A percentile compares a stretch with the other conserved stretches of the same genome.
phyloP scores from a whole-genome alignment of 2,329 filamentous ascomycete species.

The Ophiobolus disseminans region DNA sequence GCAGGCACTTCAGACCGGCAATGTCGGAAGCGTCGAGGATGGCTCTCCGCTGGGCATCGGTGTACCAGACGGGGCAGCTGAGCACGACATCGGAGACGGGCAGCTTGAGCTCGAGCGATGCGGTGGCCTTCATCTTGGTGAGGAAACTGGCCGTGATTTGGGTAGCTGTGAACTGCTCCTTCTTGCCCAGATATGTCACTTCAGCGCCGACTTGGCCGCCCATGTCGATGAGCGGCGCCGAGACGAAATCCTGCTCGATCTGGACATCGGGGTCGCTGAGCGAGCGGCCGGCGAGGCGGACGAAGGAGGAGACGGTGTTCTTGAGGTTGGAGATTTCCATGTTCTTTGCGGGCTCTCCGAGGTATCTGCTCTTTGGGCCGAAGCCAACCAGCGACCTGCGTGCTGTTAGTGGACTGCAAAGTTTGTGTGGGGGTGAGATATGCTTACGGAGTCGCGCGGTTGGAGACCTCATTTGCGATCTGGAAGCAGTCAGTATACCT shows the following conservation, averaged over 20 bases:
- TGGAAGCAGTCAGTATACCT: constrained; percentile 54
- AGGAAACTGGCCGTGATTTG: constrained; percentile 96
- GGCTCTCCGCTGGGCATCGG: constrained; percentile 86
- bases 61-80: constrained; percentile 96
- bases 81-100: constrained; percentile 93
- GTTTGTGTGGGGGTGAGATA: constrained; percentile 19
- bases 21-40: constrained; percentile 93
- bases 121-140: constrained; percentile 90
- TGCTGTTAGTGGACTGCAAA: constrained; percentile 16
- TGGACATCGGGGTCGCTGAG: constrained; percentile 90
- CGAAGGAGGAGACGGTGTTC: constrained; percentile 93
- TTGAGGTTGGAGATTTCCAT: constrained; percentile 99
- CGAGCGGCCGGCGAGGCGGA: constrained; percentile 87
- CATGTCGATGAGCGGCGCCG: constrained; percentile 84
- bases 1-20: constrained; percentile 87
- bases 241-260: constrained; percentile 90
- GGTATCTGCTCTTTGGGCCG: constrained; percentile 88
- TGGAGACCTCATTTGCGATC: constrained; percentile 99
- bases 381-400: constrained; percentile 86
- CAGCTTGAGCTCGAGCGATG: constrained; percentile 84
- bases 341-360: constrained; percentile 95
- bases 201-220: constrained; percentile 95
- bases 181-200: constrained; percentile 91
- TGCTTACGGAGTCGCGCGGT: constrained; percentile 95
- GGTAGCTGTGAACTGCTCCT: constrained; percentile 92